Percentiles rank a stretch among this genome's conserved stretches.
These are phyloP conservation scores for Termitomyces titanicus DNA, from an alignment of 768 basidiomycete species.

Conservation along the genomic window DNA sequence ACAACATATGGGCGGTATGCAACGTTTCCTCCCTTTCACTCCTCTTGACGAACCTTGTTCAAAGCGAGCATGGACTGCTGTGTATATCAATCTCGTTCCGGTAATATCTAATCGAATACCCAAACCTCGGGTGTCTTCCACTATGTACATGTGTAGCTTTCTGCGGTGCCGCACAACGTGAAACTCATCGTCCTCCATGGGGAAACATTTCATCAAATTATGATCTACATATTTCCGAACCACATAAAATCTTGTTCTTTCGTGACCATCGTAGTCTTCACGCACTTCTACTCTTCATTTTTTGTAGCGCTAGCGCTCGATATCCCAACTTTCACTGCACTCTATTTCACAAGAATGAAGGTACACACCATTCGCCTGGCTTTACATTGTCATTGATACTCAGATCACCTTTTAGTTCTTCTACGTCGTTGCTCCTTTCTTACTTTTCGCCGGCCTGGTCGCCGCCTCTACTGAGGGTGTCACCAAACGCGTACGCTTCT, in stretches of 20 bases:
- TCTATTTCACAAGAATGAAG: constrained; percentile 7
- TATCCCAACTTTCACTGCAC: not conserved
- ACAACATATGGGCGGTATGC: not conserved
- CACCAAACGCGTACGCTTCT: constrained; percentile 10
- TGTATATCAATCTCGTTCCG: too few relatives aligned
- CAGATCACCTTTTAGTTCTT: constrained; percentile 9
- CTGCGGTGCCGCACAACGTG: too few relatives aligned
- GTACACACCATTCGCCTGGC: not conserved
- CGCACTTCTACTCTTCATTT: not conserved
- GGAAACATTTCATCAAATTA: not conserved
- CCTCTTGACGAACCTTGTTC: too few relatives aligned
- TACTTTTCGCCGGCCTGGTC: constrained; percentile 13
- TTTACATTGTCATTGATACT: not conserved
- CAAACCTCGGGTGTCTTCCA: too few relatives aligned
- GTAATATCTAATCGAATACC: not conserved
- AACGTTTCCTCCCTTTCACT: too few relatives aligned
- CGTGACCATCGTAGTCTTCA: not conserved
- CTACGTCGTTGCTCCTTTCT: constrained; percentile 6
- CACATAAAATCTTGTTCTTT: not conserved
- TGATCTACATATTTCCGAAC: not conserved
- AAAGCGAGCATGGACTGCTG: too few relatives aligned
- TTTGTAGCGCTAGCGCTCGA: too few relatives aligned
- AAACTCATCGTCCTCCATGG: too few relatives aligned
- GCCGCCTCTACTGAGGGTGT: constrained; percentile 7
- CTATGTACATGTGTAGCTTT: too few relatives aligned